phyloP scores from a whole-genome alignment of 306 rosid species.

The Aeschynomene evenia region DNA sequence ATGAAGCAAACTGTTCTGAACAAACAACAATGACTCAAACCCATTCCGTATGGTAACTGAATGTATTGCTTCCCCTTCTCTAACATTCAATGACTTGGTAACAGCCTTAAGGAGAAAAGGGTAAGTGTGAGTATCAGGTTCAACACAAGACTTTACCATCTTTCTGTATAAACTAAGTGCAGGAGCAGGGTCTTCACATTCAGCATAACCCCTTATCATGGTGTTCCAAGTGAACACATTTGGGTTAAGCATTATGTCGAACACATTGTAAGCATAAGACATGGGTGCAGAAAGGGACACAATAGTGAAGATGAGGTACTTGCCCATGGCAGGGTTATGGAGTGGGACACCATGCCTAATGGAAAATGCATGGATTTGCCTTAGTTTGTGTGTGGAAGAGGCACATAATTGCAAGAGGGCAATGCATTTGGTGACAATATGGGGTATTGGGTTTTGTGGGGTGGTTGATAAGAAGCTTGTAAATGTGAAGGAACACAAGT shows the following conservation, averaged over 20 bases:
- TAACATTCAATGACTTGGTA: slow-evolving; percentile 40
- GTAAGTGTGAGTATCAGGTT: slow-evolving; percentile 61
- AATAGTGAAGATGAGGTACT: slow-evolving; percentile 45
- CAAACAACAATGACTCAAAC: slow-evolving; percentile 52
- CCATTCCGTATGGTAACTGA: slow-evolving; percentile 44
- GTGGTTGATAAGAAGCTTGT: slow-evolving; percentile 17
- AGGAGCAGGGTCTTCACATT: slow-evolving; percentile 28
- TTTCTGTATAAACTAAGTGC: slow-evolving; percentile 40
- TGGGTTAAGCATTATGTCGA: slow-evolving; percentile 31
- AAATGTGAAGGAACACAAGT: slow-evolving; percentile 11
- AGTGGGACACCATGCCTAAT: slow-evolving; percentile 44
- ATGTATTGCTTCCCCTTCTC: slow-evolving; percentile 53
- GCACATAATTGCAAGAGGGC: slow-evolving; percentile 47
- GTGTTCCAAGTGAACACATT: slow-evolving; percentile 57
- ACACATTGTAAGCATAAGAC: slow-evolving; percentile 47
- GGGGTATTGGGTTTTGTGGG: slow-evolving; percentile 26
- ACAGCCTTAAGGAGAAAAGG: slow-evolving; percentile 61
- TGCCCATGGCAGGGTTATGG: slow-evolving; percentile 49
- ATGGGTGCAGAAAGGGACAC: slow-evolving; percentile 54
- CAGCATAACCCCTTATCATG: slow-evolving; percentile 56
- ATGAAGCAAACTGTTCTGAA: slow-evolving; percentile 55
- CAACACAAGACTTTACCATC: slow-evolving; percentile 32
- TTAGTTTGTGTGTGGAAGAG: slow-evolving; percentile 45
- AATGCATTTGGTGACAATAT: slow-evolving; percentile 47
- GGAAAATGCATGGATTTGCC: slow-evolving; percentile 59